Evolutionary conservation across 768 basidiomycete genomes (phyloP).

Genomic region (Lactarius quietus): DNA sequence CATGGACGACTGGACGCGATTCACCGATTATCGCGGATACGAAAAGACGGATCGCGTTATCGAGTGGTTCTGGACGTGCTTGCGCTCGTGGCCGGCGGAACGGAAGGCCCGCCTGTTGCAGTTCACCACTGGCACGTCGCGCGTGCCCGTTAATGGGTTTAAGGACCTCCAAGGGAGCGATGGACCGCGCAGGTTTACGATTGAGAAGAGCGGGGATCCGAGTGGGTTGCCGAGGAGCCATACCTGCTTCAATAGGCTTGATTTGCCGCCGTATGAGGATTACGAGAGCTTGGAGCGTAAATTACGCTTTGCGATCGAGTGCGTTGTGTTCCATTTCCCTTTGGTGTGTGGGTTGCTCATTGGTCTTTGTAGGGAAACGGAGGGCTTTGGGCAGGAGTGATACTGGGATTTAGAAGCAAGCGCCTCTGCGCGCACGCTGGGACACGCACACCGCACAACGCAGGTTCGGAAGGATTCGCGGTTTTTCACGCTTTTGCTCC

Average conservation of each 20-base stretch:
- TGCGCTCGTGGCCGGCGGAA: constrained; percentile 87
- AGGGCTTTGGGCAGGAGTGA: constrained; percentile 55
- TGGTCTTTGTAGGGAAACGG: constrained; percentile 56
- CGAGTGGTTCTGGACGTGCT: constrained; percentile 95
- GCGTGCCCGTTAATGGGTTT: constrained; percentile 89
- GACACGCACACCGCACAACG: neutral
- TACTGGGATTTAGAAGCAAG: neutral
- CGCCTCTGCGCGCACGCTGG: neutral
- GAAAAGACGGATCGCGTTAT: constrained; percentile 85
- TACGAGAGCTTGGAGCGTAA: constrained; percentile 86
- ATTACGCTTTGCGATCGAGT: constrained; percentile 81
- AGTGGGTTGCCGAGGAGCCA: constrained; percentile 85
- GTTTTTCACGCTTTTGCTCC: neutral
- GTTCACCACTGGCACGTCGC: constrained; percentile 85
- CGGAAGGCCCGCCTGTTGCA: constrained; percentile 83
- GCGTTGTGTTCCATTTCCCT: constrained; percentile 32
- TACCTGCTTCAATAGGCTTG: constrained; percentile 90
- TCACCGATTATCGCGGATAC: constrained; percentile 89
- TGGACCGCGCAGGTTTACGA: constrained; percentile 88
- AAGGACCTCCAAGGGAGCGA: constrained; percentile 93
- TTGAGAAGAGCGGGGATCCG: constrained; percentile 92
- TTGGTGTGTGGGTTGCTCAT: constrained; percentile 1
- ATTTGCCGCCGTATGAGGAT: constrained; percentile 86
- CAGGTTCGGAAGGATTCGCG: neutral
- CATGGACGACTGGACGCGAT: constrained; percentile 88